phyloP scores from a whole-genome alignment of 495 filamentous ascomycete species.

The Annulohypoxylon moriforme region DNA sequence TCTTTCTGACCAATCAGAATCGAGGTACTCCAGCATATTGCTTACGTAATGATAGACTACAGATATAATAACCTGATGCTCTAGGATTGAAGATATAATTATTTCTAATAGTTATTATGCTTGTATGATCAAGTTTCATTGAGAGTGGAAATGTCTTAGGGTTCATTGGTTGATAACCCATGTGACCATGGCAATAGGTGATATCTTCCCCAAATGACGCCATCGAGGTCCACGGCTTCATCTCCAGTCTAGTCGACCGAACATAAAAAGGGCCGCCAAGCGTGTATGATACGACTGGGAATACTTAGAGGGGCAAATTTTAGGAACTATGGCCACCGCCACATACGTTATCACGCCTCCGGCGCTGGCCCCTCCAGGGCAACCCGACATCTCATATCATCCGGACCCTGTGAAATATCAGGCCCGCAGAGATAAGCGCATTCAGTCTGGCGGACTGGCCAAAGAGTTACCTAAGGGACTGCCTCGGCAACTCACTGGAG shows the following conservation, averaged over 20 bases:
- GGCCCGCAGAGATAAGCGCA: constrained; percentile 55
- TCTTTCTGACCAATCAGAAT: neutral
- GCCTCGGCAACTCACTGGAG: constrained; percentile 58
- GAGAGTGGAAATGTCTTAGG: neutral
- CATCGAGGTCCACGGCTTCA: constrained; percentile 16
- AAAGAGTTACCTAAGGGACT: constrained; percentile 61
- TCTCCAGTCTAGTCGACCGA: constrained; percentile 6
- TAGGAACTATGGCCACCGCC: constrained; percentile 47
- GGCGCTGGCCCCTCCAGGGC: constrained; percentile 33
- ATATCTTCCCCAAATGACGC: constrained; percentile 38
- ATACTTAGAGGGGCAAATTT: constrained; percentile 5
- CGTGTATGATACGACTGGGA: neutral
- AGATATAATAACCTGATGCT: neutral
- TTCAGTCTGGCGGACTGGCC: constrained; percentile 49
- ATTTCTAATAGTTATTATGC: neutral
- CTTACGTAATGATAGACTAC: neutral
- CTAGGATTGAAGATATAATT: neutral
- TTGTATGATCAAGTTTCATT: neutral
- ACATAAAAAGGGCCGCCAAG: constrained; percentile 19
- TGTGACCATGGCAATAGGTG: constrained; percentile 10
- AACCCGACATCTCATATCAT: constrained; percentile 68
- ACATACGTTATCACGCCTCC: constrained; percentile 30
- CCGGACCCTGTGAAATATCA: constrained; percentile 67
- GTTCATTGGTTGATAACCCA: constrained; percentile 7
- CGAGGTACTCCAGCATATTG: neutral